phyloP scores from a whole-genome alignment of 2,329 filamentous ascomycete species.

The Colletotrichum sp. region DNA sequence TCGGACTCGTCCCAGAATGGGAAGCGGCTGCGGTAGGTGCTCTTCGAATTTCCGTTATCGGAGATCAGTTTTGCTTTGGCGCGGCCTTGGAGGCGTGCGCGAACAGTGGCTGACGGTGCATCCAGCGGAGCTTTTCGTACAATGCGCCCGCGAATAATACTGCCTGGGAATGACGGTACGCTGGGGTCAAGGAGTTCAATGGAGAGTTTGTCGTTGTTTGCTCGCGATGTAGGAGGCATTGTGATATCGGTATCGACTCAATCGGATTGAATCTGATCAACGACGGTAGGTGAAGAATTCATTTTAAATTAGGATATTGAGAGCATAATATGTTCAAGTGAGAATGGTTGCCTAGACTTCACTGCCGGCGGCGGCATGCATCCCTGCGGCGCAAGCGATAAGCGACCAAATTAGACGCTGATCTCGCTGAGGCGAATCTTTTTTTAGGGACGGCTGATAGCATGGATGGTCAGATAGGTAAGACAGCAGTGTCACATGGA shows the following conservation, averaged over 20 bases:
- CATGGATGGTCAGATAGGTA: not conserved
- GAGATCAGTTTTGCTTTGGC: constrained; percentile 28
- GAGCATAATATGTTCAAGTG: not conserved
- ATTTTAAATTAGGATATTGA: not conserved
- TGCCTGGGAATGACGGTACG: constrained; percentile 19
- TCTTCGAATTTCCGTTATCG: constrained; percentile 1
- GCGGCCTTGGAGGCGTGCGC: constrained; percentile 26
- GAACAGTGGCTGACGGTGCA: constrained; percentile 22
- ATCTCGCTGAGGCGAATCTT: not conserved
- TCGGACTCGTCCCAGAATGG: constrained; percentile 24
- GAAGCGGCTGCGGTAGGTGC: constrained; percentile 26
- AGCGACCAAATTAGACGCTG: not conserved
- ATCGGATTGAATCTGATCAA: not conserved
- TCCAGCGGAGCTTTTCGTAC: constrained; percentile 22
- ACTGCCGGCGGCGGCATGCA: not conserved
- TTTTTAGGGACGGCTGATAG: not conserved
- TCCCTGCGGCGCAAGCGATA: not conserved
- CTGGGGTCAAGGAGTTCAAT: not conserved
- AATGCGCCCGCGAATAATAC: constrained; percentile 29
- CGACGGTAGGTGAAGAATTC: not conserved
- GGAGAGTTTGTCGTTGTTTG: not conserved
- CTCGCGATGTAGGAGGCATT: not conserved
- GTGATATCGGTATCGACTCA: not conserved
- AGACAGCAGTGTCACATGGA: not conserved
- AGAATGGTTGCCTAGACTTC: not conserved